Conservation (phyloP, 768 basidiomycete genomes). For the Panus rudis region DNA sequence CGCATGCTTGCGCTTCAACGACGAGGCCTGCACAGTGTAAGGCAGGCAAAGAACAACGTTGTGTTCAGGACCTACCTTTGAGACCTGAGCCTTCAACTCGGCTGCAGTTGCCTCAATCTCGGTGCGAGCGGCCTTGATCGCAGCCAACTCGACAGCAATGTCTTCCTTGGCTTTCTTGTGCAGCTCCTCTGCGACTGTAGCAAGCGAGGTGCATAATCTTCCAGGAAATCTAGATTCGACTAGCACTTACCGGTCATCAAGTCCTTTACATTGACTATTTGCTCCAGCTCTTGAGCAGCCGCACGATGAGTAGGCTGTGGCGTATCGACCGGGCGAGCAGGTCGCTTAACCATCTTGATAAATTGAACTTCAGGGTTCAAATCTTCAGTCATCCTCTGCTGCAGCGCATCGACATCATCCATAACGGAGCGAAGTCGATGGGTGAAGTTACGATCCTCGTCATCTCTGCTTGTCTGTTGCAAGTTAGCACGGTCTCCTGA, state of each 20-base stretch:
- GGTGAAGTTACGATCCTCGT: no score
- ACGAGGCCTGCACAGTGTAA: conserved; percentile 15
- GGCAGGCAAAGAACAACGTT: conserved; percentile 11
- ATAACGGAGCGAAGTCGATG: no score
- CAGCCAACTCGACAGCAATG: conserved; percentile 39
- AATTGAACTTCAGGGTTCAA: no score
- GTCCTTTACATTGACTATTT: conserved; percentile 6
- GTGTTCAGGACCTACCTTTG: conserved; percentile 10
- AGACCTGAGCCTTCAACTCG: conserved; percentile 19
- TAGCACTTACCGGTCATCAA: conserved; percentile 8
- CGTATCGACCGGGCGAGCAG: no score
- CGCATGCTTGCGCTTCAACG: conserved; percentile 60
- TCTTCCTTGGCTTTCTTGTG: conserved; percentile 32
- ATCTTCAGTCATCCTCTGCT: conserved; percentile 2
- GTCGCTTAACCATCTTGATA: no score
- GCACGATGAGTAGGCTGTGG: not conserved
- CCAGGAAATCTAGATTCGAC: not conserved
- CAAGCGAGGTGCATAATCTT: not conserved
- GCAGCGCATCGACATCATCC: not conserved
- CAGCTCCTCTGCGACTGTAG: conserved; percentile 15
- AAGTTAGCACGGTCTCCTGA: no score
- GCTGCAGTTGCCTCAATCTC: conserved; percentile 33
- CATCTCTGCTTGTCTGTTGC: no score
- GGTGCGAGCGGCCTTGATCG: conserved; percentile 33
- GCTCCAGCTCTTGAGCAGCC: no score